phyloP scores from a whole-genome alignment of 495 filamentous ascomycete genomes.

The Hypomontagnella monticulosa region DNA sequence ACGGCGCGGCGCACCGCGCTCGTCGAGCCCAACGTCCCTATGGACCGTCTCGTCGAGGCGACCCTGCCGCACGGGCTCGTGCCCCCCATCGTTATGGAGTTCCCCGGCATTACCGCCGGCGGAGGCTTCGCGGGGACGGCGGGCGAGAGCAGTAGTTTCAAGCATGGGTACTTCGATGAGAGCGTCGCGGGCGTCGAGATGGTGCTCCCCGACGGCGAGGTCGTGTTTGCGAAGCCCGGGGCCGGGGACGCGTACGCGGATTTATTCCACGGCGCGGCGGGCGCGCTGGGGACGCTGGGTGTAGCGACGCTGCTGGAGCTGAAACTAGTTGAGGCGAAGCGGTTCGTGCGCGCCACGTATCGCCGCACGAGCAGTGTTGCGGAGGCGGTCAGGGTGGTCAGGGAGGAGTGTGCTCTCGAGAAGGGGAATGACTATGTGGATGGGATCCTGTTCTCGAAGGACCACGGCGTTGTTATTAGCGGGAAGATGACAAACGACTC shows the following conservation, averaged over 20 bases:
- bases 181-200: conserved; percentile 67
- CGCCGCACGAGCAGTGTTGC: conserved; percentile 55
- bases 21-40: conserved; percentile 73
- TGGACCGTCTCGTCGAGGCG: conserved; percentile 66
- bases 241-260: conserved; percentile 51
- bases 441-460: conserved; percentile 60
- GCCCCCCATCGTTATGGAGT: conserved; percentile 68
- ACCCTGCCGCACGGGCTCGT: conserved; percentile 64
- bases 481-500: conserved; percentile 60
- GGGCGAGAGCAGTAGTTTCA: conserved; percentile 68
- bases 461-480: conserved; percentile 62
- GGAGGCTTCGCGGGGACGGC: conserved; percentile 70
- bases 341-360: conserved; percentile 67
- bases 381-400: conserved; percentile 52
- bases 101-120: conserved; percentile 71
- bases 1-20: conserved; percentile 50
- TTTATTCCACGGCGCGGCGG: conserved; percentile 65
- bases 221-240: conserved; percentile 49
- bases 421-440: conserved; percentile 56
- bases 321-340: conserved; percentile 59
- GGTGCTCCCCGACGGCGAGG: conserved; percentile 64
- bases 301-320: conserved; percentile 66
- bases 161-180: conserved; percentile 67
- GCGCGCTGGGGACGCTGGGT: conserved; percentile 66
- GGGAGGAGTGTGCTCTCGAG: conserved; percentile 41